Evolutionary conservation across 2,329 filamentous ascomycete species (phyloP).

Genomic region (Geosmithia morbida): DNA sequence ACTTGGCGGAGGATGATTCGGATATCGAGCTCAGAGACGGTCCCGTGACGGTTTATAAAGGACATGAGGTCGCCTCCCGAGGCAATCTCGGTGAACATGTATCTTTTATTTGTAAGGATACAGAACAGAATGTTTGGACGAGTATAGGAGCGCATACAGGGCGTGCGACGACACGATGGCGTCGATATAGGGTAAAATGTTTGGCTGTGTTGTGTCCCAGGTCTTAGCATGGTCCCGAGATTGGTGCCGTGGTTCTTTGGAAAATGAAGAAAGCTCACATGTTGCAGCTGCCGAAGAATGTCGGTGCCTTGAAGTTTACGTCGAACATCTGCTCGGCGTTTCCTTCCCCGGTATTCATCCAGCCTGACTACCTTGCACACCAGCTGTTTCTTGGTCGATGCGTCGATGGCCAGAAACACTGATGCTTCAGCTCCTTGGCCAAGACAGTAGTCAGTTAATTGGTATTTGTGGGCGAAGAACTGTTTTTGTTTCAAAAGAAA

Average conservation of each 20-base stretch:
- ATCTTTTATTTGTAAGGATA: constrained; percentile 17
- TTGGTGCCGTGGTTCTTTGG: neutral
- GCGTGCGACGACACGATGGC: constrained; percentile 32
- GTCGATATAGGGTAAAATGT: constrained; percentile 36
- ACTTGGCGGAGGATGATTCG: constrained; percentile 32
- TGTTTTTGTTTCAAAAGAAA: constrained; percentile 4
- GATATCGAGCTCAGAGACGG: constrained; percentile 24
- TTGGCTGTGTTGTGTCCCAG: constrained; percentile 24
- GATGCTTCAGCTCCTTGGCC: constrained; percentile 21
- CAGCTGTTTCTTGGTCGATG: constrained; percentile 38
- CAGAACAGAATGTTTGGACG: neutral
- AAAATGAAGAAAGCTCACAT: constrained; percentile 27
- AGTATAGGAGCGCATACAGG: constrained; percentile 20
- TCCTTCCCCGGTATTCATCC: constrained; percentile 12
- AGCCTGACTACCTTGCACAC: constrained; percentile 55
- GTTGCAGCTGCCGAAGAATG: constrained; percentile 36
- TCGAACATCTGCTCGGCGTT: constrained; percentile 11
- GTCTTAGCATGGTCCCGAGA: neutral
- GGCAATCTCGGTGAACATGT: constrained; percentile 42
- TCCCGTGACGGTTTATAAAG: constrained; percentile 21
- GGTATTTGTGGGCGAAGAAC: constrained; percentile 19
- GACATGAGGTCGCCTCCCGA: constrained; percentile 39
- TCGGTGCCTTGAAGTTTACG: constrained; percentile 32
- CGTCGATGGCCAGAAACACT: constrained; percentile 27
- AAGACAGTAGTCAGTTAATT: constrained; percentile 17